A percentile compares a stretch with the other conserved stretches of the same genome.
These are phyloP conservation scores for Geotrichum fermentans DNA, from an alignment of 1,139 yeast genomes.

Conservation along the genomic window DNA sequence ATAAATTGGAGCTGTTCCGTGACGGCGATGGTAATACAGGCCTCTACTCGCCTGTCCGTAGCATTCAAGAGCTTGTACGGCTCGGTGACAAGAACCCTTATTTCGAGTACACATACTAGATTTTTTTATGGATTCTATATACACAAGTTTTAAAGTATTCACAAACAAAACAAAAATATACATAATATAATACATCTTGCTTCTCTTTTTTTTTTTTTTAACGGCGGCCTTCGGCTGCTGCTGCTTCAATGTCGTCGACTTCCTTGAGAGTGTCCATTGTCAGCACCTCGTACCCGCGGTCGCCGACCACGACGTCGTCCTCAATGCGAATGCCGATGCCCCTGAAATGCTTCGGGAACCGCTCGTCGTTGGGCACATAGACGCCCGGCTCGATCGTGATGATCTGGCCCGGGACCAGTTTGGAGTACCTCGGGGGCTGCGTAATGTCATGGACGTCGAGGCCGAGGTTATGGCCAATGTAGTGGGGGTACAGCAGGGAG, in stretches of 20 bases:
- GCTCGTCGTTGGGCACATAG: conserved; percentile 65
- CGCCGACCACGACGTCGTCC: conserved; percentile 81
- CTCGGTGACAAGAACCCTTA: conserved; percentile 18
- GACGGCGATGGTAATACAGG: not conserved
- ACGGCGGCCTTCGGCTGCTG: conserved; percentile 19
- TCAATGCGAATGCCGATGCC: conserved; percentile 94
- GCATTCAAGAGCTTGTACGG: not conserved
- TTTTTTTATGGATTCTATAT: not conserved
- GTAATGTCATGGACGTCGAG: conserved; percentile 82
- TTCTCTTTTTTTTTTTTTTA: not conserved
- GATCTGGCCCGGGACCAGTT: conserved; percentile 43
- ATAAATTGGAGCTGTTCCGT: not conserved
- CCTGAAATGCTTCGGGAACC: conserved; percentile 74
- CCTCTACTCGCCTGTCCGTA: not conserved
- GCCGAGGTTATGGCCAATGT: conserved; percentile 93
- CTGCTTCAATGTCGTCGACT: conserved; percentile 64
- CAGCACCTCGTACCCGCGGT: conserved; percentile 52
- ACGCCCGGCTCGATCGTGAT: conserved; percentile 94
- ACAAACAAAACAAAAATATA: not conserved
- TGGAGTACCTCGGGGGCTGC: conserved; percentile 47
- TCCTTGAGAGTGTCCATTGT: conserved; percentile 85
- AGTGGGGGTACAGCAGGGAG: conserved; percentile 75
- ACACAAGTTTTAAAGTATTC: not conserved
- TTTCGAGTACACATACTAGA: conserved; percentile 19
- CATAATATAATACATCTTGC: not conserved